Percentiles rank a stretch among this genome's conserved stretches.
phyloP scores from a whole-genome alignment of 2,329 filamentous ascomycete genomes.

The Gaeumannomyces tritici region DNA sequence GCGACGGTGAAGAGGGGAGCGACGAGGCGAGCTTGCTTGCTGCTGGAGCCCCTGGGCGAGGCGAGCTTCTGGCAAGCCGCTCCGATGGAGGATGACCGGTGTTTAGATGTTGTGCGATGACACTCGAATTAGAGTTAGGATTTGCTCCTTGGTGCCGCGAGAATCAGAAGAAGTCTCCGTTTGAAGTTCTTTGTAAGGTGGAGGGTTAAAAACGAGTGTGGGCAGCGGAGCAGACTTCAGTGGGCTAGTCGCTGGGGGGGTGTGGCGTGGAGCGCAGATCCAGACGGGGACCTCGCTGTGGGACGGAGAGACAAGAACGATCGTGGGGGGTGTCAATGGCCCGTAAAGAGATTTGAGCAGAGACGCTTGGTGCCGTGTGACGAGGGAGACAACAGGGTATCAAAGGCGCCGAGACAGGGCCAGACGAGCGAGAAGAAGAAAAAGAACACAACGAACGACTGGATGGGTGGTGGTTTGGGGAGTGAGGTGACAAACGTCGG shows the following conservation, averaged over 20 bases:
- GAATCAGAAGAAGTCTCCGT: neutral
- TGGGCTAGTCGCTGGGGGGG: neutral
- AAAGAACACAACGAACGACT: neutral
- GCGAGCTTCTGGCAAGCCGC: neutral
- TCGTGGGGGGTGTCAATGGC: neutral
- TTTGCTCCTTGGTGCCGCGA: neutral
- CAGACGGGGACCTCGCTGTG: neutral
- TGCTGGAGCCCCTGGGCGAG: neutral
- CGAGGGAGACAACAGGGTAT: neutral
- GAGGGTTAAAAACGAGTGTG: neutral
- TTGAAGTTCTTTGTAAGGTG: neutral
- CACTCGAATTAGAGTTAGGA: neutral
- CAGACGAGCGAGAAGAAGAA: neutral
- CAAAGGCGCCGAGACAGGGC: neutral
- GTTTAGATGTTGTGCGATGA: neutral
- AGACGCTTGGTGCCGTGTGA: neutral
- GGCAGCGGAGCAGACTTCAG: neutral
- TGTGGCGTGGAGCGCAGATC: neutral
- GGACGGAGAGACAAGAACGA: neutral
- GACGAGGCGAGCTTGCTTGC: neutral
- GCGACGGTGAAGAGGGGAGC: too few relatives aligned
- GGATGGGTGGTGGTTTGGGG: neutral
- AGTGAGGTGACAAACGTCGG: neutral
- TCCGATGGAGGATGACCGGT: neutral
- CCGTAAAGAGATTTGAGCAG: neutral